These are phyloP conservation scores for Medicago lupulina DNA, from an alignment of 306 rosid species.

Conservation along the genomic window DNA sequence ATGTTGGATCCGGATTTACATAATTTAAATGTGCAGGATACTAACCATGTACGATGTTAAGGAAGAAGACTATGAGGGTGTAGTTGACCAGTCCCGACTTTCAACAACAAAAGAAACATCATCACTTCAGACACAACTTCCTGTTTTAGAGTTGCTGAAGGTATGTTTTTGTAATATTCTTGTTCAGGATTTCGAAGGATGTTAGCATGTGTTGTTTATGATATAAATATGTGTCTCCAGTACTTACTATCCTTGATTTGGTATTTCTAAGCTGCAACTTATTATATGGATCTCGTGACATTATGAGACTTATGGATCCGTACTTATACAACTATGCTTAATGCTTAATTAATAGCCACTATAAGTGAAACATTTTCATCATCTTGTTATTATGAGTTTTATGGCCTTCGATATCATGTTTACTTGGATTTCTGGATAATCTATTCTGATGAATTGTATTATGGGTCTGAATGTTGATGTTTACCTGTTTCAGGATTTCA, in stretches of 20 bases:
- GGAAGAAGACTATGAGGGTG: conserved; percentile 82
- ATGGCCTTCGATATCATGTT: conserved; percentile 2
- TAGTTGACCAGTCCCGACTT: conserved; percentile 68
- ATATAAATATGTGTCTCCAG: conserved; percentile 11
- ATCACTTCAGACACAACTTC: conserved; percentile 80
- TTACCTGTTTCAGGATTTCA: conserved; percentile 73
- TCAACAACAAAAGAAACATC: conserved; percentile 67
- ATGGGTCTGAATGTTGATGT: conserved; percentile 14
- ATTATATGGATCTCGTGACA: conserved; percentile 1
- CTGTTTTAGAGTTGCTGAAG: conserved; percentile 88
- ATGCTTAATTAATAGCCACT: conserved; percentile 14
- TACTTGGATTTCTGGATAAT: neutral
- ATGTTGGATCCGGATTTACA: neutral
- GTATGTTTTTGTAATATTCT: conserved; percentile 49
- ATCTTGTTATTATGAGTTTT: conserved; percentile 29
- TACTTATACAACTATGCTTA: conserved; percentile 27
- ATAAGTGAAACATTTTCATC: neutral
- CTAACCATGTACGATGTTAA: conserved; percentile 75
- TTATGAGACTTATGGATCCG: conserved; percentile 19
- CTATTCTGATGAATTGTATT: conserved; percentile 9
- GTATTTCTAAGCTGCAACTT: conserved; percentile 24
- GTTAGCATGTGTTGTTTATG: conserved; percentile 12
- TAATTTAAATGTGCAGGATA: conserved; percentile 65
- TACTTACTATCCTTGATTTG: conserved; percentile 24
- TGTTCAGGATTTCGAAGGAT: conserved; percentile 15